Base-by-base conservation (phyloP, 345 rosid genomes). In the Firmiana major region DNA sequence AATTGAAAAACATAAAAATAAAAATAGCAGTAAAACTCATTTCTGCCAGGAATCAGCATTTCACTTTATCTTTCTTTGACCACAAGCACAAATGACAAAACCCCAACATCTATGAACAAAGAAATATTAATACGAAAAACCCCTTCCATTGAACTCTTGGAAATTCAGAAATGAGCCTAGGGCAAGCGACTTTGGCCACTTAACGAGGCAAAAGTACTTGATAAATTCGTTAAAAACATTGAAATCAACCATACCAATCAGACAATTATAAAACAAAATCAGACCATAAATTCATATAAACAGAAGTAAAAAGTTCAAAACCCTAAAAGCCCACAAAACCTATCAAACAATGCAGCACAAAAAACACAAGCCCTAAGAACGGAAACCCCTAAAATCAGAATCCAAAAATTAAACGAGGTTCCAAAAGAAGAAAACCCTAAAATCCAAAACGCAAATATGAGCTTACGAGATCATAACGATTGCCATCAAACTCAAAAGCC, bases 401-500 rank as follows among this genome's bases (percentile, higher is more conserved):
- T 40, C 6, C 48, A 57, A 48, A 75, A 48, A 43, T 26, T 43
- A 19, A 26, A 59, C 16, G 45, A 7, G 12, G 45, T 19, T 12
- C 28, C 43, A 1, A 63, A 51, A 21, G 34, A 28, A 31, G 2
- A 26, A 75, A 63, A 53, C 43, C 62, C 42, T 16, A 45, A 28
- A 49, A 31, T 21, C 15, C 45, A 5, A 31, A 45, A 63, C 42
- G 12, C 6, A n/a, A 42, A 60, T 6, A 45, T 19, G 28, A 46
- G 31, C 98, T 91, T 80, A 96, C 99, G 55, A 94, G 91, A 13
- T 92, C 94, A 76, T 88, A 97, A 46, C 72, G 87, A 62, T 84
- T 89, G 5, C 94, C 96, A 63, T 92, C 97, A 36, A 82, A 94
- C 79, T 94, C 98, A 62, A 92, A 97, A 1, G 89, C 88, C 43